These are phyloP conservation scores for Alternaria angustiovoidea DNA, from an alignment of 2,329 filamentous ascomycete genomes.

Conservation along the genomic window DNA sequence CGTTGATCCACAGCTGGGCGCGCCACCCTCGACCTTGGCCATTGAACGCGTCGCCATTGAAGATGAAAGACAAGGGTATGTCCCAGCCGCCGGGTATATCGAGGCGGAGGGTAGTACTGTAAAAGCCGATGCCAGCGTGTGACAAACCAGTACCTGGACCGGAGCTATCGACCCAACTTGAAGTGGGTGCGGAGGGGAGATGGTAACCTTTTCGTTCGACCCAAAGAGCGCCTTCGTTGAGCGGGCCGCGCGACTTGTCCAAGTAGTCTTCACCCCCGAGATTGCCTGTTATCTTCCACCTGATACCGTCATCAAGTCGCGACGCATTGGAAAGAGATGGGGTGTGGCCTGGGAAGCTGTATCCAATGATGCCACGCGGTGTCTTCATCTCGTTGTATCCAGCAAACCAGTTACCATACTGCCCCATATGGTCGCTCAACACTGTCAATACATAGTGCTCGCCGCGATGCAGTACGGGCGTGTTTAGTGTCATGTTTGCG, in stretches of 20 bases:
- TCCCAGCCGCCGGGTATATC: conserved; percentile 65
- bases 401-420: conserved; percentile 69
- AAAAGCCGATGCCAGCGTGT: conserved; percentile 64
- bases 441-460: conserved; percentile 70
- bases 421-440: conserved; percentile 74
- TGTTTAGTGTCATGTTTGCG: conserved; percentile 63
- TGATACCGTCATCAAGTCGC: conserved; percentile 48
- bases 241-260: conserved; percentile 66
- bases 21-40: conserved; percentile 56
- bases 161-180: conserved; percentile 52
- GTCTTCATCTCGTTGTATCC: conserved; percentile 62
- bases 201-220: conserved; percentile 70
- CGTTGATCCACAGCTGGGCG: conserved; percentile 74
- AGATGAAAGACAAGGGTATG: conserved; percentile 66
- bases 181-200: conserved; percentile 55
- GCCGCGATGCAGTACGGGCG: conserved; percentile 61
- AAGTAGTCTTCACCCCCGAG: conserved; percentile 68
- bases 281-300: conserved; percentile 73
- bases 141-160: conserved; percentile 54
- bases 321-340: conserved; percentile 36
- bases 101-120: conserved; percentile 62
- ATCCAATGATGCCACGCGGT: conserved; percentile 68
- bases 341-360: conserved; percentile 58
- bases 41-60: conserved; percentile 54
- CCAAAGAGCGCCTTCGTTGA: conserved; percentile 71